Percentiles rank a stretch among this genome's conserved stretches.
Evolutionary conservation across 2,329 filamentous ascomycete genomes (phyloP).

Genomic region (Thermochaetoides dissita): DNA sequence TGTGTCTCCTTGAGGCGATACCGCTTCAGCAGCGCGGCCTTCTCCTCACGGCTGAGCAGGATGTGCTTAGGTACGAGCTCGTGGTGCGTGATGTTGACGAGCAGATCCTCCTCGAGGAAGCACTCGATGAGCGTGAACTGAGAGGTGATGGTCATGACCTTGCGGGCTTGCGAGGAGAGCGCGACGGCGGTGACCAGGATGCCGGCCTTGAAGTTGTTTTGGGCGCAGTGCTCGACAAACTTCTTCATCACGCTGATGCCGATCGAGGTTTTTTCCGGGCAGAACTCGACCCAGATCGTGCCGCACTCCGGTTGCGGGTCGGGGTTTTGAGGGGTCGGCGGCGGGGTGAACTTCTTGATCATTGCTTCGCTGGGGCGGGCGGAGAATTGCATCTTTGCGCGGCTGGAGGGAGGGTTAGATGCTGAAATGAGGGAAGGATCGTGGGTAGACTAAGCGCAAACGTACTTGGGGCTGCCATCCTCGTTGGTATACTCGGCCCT

Average conservation of each 20-base stretch:
- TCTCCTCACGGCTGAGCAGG: conserved; percentile 79
- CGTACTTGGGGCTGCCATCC: conserved; percentile 66
- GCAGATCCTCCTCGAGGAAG: conserved; percentile 87
- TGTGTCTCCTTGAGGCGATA: conserved; percentile 97
- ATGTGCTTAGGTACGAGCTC: conserved; percentile 92
- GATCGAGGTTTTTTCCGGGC: conserved; percentile 52
- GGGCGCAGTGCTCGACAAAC: conserved; percentile 70
- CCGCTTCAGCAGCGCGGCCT: conserved; percentile 66
- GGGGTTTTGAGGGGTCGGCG: conserved; percentile 53
- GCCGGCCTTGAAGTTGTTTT: conserved; percentile 73
- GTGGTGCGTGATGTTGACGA: conserved; percentile 97
- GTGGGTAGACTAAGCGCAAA: conserved; percentile 1
- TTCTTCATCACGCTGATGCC: conserved; percentile 85
- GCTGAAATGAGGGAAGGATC: neutral
- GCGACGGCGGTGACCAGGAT: conserved; percentile 76
- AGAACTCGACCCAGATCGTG: conserved; percentile 88
- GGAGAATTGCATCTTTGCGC: conserved; percentile 73
- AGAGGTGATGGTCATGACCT: conserved; percentile 66
- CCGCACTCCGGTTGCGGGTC: conserved; percentile 64
- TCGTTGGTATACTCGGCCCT: conserved; percentile 54
- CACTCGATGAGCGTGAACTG: conserved; percentile 74
- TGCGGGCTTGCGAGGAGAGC: conserved; percentile 75
- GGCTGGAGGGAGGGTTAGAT: conserved; percentile 36
- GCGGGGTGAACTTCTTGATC: conserved; percentile 69
- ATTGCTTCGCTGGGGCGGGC: conserved; percentile 72